A percentile compares a stretch with the other conserved stretches of the same genome.
These are phyloP conservation scores for Kurtzmaniella quercitrusa DNA, from an alignment of 1,139 yeast species.

Conservation along the genomic window DNA sequence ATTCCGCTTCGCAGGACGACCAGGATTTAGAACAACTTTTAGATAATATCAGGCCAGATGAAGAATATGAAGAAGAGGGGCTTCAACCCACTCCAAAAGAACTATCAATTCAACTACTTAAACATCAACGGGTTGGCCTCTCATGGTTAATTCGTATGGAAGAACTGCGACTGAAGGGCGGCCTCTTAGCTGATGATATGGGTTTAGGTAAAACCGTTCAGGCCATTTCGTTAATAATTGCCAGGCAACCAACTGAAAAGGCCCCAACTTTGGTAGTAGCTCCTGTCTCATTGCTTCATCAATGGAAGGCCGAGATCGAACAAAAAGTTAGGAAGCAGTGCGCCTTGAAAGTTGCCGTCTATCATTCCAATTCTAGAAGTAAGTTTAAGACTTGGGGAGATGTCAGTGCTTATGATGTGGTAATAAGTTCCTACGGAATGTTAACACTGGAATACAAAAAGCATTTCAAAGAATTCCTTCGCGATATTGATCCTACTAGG, in stretches of 20 bases:
- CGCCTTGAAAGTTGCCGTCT: slow-evolving; percentile 50
- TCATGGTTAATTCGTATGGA: slow-evolving; percentile 78
- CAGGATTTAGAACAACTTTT: slow-evolving; percentile 47
- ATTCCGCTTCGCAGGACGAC: slow-evolving; percentile 26
- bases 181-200: slow-evolving; percentile 91
- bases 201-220: slow-evolving; percentile 92
- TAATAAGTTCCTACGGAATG: slow-evolving; percentile 77
- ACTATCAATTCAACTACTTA: slow-evolving; percentile 60
- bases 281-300: slow-evolving; percentile 78
- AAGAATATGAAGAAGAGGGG: slow-evolving; percentile 36
- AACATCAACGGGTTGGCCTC: slow-evolving; percentile 84
- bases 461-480: slow-evolving; percentile 45
- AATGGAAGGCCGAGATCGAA: slow-evolving; percentile 78
- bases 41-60: slow-evolving; percentile 65
- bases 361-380: slow-evolving; percentile 53
- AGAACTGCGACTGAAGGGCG: slow-evolving; percentile 57
- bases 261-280: slow-evolving; percentile 76
- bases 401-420: slow-evolving; percentile 60
- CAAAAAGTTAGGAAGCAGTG: slow-evolving; percentile 52
- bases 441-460: slow-evolving; percentile 65
- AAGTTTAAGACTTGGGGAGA: slow-evolving; percentile 36
- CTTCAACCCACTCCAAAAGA: slow-evolving; percentile 65
- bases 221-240: slow-evolving; percentile 63
- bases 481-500: slow-evolving; percentile 17
- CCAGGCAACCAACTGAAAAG: slow-evolving; percentile 16